Evolutionary conservation across 2,329 filamentous ascomycete species (phyloP).

Genomic region (Rhinocladiella similis): DNA sequence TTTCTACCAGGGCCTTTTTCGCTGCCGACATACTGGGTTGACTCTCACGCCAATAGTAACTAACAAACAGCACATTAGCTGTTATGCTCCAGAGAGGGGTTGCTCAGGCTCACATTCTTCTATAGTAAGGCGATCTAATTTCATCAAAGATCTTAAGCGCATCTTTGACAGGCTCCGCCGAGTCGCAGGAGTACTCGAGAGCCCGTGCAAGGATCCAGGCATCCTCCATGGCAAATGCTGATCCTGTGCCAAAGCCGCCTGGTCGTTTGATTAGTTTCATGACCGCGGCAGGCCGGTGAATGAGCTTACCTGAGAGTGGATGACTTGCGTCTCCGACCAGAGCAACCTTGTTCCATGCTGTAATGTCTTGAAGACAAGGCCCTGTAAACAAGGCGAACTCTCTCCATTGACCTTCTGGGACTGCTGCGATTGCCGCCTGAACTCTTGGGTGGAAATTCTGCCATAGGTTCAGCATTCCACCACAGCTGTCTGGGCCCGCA

Average conservation of each 20-base stretch:
- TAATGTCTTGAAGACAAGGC: conserved; percentile 42
- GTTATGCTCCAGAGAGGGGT: too few relatives aligned
- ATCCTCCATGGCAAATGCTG: conserved; percentile 48
- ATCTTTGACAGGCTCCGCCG: conserved; percentile 23
- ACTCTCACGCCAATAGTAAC: too few relatives aligned
- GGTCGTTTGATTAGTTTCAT: not conserved
- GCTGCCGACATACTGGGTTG: too few relatives aligned
- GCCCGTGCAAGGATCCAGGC: conserved; percentile 45
- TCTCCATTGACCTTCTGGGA: conserved; percentile 42
- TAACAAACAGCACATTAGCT: too few relatives aligned
- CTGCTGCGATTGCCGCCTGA: conserved; percentile 39
- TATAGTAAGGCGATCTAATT: conserved; percentile 43
- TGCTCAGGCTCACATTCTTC: conserved; percentile 34
- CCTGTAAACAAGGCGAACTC: conserved; percentile 52
- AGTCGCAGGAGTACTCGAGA: conserved; percentile 24
- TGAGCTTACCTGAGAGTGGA: conserved; percentile 45
- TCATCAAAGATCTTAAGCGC: conserved; percentile 40
- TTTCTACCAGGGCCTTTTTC: too few relatives aligned
- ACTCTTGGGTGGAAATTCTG: conserved; percentile 45
- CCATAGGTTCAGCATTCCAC: not conserved
- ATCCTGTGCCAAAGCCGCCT: conserved; percentile 46
- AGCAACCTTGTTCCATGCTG: conserved; percentile 45
- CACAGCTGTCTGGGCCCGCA: too few relatives aligned
- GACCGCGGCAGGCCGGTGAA: not conserved
- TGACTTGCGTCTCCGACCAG: conserved; percentile 58